Conservation (phyloP, 768 basidiomycete species). For the Phanerochaete carnosa region DNA sequence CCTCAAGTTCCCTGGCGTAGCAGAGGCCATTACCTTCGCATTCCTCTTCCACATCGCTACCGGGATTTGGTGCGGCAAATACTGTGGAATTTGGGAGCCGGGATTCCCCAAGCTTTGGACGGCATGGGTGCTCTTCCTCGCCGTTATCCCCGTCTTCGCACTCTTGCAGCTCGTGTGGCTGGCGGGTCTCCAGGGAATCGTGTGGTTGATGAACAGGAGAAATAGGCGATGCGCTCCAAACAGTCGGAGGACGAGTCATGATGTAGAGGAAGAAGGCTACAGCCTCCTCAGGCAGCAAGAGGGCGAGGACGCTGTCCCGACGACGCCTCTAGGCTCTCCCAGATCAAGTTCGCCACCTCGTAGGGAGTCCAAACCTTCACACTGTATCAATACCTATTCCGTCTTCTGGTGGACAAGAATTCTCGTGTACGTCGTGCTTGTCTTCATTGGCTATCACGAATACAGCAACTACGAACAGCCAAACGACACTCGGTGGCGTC, state of each 20-base stretch:
- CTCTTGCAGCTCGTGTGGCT: conserved; percentile 8
- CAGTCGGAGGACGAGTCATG: background rate
- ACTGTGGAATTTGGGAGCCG: conserved; percentile 5
- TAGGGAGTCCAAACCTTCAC: background rate
- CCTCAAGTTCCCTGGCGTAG: conserved; percentile 4
- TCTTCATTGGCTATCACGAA: conserved; percentile 4
- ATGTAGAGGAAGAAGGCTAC: conserved; percentile 5
- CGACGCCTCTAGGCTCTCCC: background rate
- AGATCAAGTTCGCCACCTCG: background rate
- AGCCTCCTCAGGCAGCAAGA: background rate
- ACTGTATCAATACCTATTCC: background rate
- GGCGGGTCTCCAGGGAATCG: background rate
- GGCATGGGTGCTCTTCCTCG: conserved; percentile 5
- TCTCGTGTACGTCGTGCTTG: conserved; percentile 9
- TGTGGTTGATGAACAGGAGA: background rate
- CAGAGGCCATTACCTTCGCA: background rate
- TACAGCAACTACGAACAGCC: conserved; percentile 23
- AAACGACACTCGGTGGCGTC: conserved; percentile 23
- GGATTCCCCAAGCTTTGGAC: conserved; percentile 9
- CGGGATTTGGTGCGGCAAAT: conserved; percentile 6
- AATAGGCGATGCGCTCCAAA: background rate
- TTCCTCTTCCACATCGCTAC: conserved; percentile 2
- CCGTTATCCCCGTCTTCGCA: conserved; percentile 7
- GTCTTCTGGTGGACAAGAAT: conserved; percentile 8
- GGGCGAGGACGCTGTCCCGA: background rate